Base-by-base conservation (phyloP, 2,329 filamentous ascomycete species). In the Pseudopyricularia javanii region DNA sequence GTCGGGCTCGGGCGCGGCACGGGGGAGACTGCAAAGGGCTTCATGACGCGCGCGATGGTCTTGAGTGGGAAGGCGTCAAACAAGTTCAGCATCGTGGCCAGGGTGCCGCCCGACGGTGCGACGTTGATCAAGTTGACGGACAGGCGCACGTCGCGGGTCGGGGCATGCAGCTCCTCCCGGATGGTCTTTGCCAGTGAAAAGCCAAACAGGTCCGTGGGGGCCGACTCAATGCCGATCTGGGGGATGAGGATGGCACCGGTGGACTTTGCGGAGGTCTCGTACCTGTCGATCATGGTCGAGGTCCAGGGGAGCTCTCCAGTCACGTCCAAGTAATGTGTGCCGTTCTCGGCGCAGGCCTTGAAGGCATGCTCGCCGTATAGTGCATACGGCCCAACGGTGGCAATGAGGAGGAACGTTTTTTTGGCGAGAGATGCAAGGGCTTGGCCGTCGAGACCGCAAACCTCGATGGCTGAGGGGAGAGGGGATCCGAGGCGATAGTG, bases 301-400 rank as follows among this genome's bases (percentile, higher is more conserved):
- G 80, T 74, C 68, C 74, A 84, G 2, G 76, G 73, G 11, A 74
- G 67, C 62, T 85, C 81, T 51, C 81, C 81, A 0, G 80, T 84
- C 47, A 76, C 75, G 61, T 84, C 81, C 35, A 84, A 62, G 58
- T 85, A 85, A 62, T 85, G 80, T 1, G 81, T 84, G 56, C 80
- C 80, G 52, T 74, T 69, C 61, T 80, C 73, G 51, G 79, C 79
- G 61, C 81, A 85, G 6, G 79, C 79, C 60, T 74, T 77, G 65
- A 83, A 80, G 20, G 75, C 75, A 57, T 70, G 64, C 60, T 83
- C 79, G 54, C 81, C 81, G 55, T 80, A 72, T 17, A 69, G 59
- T 45, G 69, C 67, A 58, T 80, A 85, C 0, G 81, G 80, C 0
- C 81, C 81, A 47, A 84, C 78, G 1, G 77, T 75, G 11, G 77